Conservation (phyloP, 495 filamentous ascomycete species). For the Aspergillus cavernicola region DNA sequence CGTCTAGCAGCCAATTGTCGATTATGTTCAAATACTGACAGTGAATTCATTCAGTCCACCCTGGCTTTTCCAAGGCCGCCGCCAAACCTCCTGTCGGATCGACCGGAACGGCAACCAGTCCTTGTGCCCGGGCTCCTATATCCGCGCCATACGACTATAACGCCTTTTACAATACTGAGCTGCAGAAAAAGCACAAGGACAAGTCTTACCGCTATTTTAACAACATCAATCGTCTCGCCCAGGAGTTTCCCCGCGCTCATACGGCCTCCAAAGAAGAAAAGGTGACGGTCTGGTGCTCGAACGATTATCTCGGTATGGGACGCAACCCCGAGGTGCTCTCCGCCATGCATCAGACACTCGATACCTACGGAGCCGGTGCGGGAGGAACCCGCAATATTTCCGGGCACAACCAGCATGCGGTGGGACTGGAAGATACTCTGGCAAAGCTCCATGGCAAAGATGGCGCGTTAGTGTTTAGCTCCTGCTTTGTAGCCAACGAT, state of each 20-base stretch:
- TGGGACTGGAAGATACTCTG: slow-evolving; percentile 76
- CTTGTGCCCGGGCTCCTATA: slow-evolving; percentile 41
- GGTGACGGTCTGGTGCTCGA: slow-evolving; percentile 99
- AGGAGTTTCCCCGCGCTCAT: slow-evolving; percentile 94
- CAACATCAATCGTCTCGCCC: slow-evolving; percentile 97
- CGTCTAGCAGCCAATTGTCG: slow-evolving; percentile 16
- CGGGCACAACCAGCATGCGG: slow-evolving; percentile 92
- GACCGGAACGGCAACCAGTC: slow-evolving; percentile 19
- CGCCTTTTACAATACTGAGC: slow-evolving; percentile 78
- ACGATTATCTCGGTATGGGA: slow-evolving; percentile 98
- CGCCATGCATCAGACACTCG: slow-evolving; percentile 90
- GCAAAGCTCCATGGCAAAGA: slow-evolving; percentile 92
- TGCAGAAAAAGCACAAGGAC: slow-evolving; percentile 99
- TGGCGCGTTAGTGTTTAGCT: slow-evolving; percentile 87
- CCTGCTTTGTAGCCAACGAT: slow-evolving; percentile 97
- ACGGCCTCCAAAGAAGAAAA: slow-evolving; percentile 77
- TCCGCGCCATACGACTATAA: slow-evolving; percentile 78
- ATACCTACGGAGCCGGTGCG: slow-evolving; percentile 91
- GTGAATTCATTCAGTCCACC: slow-evolving; percentile 24
- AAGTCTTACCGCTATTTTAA: slow-evolving; percentile 99
- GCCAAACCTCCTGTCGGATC: slow-evolving; percentile 2
- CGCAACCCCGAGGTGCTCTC: slow-evolving; percentile 82
- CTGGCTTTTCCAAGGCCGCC: slow-evolving; percentile 11
- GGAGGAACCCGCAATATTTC: slow-evolving; percentile 97
- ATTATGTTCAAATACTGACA: background rate